These are phyloP conservation scores for Singerocomus inundabilis DNA, from an alignment of 1,284 basidiomycete genomes.

Conservation along the genomic window DNA sequence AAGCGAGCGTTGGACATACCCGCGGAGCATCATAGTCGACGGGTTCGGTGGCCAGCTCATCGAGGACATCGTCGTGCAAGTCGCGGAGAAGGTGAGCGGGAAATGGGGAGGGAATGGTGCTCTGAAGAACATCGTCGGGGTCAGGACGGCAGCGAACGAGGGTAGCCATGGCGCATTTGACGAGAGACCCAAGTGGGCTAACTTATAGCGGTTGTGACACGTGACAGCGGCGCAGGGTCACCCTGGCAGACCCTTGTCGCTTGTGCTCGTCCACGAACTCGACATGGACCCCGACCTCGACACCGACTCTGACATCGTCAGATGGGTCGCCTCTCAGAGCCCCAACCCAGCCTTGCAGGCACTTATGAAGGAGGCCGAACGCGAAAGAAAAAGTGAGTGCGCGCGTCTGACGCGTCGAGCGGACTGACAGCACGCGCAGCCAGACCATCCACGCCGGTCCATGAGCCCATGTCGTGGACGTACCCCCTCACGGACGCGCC, in stretches of 20 bases:
- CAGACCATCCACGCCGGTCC: conserved; percentile 18
- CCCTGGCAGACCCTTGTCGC: too few relatives aligned
- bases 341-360: conserved; percentile 25
- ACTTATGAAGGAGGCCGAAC: conserved; percentile 28
- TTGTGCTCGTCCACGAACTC: not conserved
- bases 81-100: conserved; percentile 23
- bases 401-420: conserved; percentile 5
- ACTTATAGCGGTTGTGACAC: conserved; percentile 16
- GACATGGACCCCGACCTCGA: too few relatives aligned
- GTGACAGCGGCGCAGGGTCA: conserved; percentile 22
- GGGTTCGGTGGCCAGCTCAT: conserved; percentile 28
- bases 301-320: conserved; percentile 25
- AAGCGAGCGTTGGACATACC: not conserved
- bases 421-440: conserved; percentile 9
- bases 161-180: conserved; percentile 30
- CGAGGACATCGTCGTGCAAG: conserved; percentile 18
- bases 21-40: conserved; percentile 22
- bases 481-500: conserved; percentile 11
- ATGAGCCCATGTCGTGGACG: conserved; percentile 17
- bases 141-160: conserved; percentile 18
- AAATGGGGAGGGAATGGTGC: conserved; percentile 36
- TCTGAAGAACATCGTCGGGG: conserved; percentile 8
- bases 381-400: conserved; percentile 23
- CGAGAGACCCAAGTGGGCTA: too few relatives aligned
- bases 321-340: conserved; percentile 28